Evolutionary conservation across 768 basidiomycete species (phyloP).

Genomic region (Pleurotus sapidus): DNA sequence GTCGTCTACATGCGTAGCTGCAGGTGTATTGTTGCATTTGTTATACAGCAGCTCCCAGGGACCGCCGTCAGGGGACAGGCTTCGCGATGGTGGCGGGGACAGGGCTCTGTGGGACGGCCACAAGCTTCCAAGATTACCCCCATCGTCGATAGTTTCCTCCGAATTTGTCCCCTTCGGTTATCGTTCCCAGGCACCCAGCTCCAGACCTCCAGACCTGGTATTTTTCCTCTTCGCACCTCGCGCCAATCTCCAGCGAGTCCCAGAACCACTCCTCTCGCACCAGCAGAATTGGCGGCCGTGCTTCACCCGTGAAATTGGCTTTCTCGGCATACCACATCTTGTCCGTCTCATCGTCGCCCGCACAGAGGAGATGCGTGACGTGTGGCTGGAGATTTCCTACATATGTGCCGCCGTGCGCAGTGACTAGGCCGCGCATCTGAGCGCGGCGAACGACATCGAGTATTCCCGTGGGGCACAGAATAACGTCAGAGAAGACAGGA

Average conservation of each 20-base stretch:
- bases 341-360: slow-evolving; percentile 61
- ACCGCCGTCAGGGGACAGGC: too few species aligned
- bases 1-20: slow-evolving; percentile 42
- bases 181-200: slow-evolving; percentile 45
- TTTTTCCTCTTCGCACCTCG: slow-evolving; percentile 58
- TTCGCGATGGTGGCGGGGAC: too few species aligned
- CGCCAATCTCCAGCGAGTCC: slow-evolving; percentile 82
- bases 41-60: too few species aligned
- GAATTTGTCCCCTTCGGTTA: too few species aligned
- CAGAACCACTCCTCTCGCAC: slow-evolving; percentile 98
- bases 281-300: slow-evolving; percentile 53
- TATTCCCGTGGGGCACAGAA: slow-evolving; percentile 75
- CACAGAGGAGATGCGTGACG: slow-evolving; percentile 85
- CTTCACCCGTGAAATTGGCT: slow-evolving; percentile 70
- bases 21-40: too few species aligned
- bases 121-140: too few species aligned
- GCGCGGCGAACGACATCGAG: slow-evolving; percentile 57
- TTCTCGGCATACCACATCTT: slow-evolving; percentile 81
- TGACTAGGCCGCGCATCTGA: slow-evolving; percentile 61
- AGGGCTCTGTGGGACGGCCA: too few species aligned
- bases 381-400: slow-evolving; percentile 71
- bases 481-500: slow-evolving; percentile 67
- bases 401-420: slow-evolving; percentile 62
- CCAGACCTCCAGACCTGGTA: slow-evolving; percentile 61
- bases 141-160: too few species aligned